Base-by-base conservation (phyloP, 1,284 basidiomycete genomes). In the Apiotrichum siamense region DNA sequence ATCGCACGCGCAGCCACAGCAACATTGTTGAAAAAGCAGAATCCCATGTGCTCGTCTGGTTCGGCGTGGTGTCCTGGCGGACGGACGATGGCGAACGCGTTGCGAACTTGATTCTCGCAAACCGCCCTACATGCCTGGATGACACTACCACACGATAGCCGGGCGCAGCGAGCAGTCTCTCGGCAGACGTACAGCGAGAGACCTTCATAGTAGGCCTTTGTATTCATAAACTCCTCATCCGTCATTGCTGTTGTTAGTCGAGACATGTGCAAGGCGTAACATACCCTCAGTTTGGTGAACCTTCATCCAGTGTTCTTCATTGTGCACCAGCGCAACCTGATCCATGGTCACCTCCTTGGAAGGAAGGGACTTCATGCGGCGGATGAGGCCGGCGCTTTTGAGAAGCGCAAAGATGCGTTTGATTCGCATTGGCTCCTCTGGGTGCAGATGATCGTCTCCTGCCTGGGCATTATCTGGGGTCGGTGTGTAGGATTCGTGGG, bases 11-110 rank as follows among this genome's bases (percentile, higher is more conserved):
- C 81, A 1, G 93, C 93, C 7, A 99, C 87, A 2, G 94, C 87
- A 20, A 96, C 93, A 64, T 99, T 99, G 74, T 99, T 99, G 77
- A 91, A 97, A 77, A 99, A 93, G 74, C 96, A 98, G 74, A 99
- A 99, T 1, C 96, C 96, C 88, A 97, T 97, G 65, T 91, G 88
- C 68, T 92, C 87, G 59, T 94, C 86, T 2, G 96, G 96, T 72
- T 99, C 96, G 18, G 96, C 94, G 65, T 99, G 96, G 70, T 99
- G 96, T 0, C 96, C 96, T 0, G 96, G 96, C 11, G 96, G 96
- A 23, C 96, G 82, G 31, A 98, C 90, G 59, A 98, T 90, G 1
- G 96, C 96, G 65, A 99, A 88, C 0, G 88, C 81, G 67, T 94
- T 97, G 61, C 85, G 80, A 31, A 97, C 79, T 58, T 84, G 79